A percentile compares a stretch with the other conserved stretches of the same genome.
Evolutionary conservation across 2,329 filamentous ascomycete species (phyloP).

Genomic region (Diaporthe velutina): DNA sequence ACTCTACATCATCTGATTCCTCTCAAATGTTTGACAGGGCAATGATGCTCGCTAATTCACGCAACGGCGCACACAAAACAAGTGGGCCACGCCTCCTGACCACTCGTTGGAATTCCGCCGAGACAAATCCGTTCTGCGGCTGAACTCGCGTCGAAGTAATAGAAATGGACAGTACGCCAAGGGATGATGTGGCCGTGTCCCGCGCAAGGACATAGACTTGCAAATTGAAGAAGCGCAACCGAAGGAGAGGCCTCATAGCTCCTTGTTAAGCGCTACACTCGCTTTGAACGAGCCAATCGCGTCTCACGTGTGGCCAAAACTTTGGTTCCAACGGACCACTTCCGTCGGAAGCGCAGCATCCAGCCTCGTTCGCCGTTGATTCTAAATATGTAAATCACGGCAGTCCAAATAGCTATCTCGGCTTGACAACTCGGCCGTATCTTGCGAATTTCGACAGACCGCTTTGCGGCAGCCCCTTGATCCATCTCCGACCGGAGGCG

Average conservation of each 20-base stretch:
- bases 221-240: not conserved
- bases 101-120: not conserved
- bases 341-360: not conserved
- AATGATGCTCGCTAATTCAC: not conserved
- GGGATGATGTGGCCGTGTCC: not conserved
- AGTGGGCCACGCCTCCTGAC: not conserved
- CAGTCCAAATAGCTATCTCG: not conserved
- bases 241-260: not conserved
- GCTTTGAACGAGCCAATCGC: constrained; percentile 11
- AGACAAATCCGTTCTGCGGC: not conserved
- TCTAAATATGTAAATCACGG: not conserved
- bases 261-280: not conserved
- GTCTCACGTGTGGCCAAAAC: not conserved
- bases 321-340: not conserved
- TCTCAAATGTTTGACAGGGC: not conserved
- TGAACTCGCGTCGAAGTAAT: not conserved
- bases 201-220: not conserved
- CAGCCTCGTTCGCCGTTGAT: not conserved
- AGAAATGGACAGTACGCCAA: not conserved
- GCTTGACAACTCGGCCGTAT: not conserved
- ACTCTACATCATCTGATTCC: not conserved
- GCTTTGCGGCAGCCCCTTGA: not conserved
- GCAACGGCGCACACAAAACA: not conserved
- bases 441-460: not conserved
- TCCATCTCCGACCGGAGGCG: not conserved